Evolutionary conservation across 179 eudicot species (phyloP).

Genomic region (Spinacia oleracea): DNA sequence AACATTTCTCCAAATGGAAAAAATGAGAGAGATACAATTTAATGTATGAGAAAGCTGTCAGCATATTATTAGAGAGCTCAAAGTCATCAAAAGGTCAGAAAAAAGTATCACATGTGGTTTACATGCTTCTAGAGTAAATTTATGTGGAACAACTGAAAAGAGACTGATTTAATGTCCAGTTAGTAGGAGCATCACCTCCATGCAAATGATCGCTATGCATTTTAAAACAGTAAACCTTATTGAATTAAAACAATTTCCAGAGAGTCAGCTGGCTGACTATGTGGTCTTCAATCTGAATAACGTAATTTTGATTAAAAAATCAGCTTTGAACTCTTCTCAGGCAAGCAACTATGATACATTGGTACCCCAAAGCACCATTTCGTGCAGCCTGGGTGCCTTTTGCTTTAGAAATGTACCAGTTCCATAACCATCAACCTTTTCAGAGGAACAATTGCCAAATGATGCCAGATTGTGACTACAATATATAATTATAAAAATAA

Average conservation of each 20-base stretch:
- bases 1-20: too few species aligned
- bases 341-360: background rate
- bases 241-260: background rate
- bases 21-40: too few species aligned
- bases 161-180: too few species aligned
- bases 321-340: background rate
- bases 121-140: too few species aligned
- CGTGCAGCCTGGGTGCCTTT: background rate
- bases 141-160: too few species aligned
- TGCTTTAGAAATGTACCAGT: background rate
- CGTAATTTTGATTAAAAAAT: background rate
- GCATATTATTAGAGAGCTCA: too few species aligned
- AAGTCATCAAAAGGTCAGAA: too few species aligned
- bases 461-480: background rate
- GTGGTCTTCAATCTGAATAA: background rate
- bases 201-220: too few species aligned
- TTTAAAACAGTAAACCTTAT: background rate
- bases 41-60: too few species aligned
- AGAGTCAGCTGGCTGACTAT: background rate
- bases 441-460: background rate
- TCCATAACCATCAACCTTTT: background rate
- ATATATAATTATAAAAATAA: slow-evolving; percentile 6
- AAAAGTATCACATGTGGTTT: too few species aligned
- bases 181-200: too few species aligned
- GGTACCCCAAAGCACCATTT: background rate